Percentiles rank a stretch among this genome's conserved stretches.
These are phyloP conservation scores for Pleurotus cornucopiae DNA, from an alignment of 768 basidiomycete species.

Conservation along the genomic window DNA sequence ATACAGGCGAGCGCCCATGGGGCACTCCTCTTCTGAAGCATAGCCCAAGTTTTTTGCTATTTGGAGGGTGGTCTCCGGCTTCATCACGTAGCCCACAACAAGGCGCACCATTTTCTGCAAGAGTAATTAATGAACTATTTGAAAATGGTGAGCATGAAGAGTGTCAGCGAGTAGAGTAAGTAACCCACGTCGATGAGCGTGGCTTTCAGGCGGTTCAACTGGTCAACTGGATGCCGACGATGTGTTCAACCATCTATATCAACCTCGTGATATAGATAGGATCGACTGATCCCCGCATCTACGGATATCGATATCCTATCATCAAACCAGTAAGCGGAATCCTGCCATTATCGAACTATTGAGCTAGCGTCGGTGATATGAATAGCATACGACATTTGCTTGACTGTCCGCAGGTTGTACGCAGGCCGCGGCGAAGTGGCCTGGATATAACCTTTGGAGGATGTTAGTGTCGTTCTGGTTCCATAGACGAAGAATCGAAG, in stretches of 20 bases:
- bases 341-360: neutral
- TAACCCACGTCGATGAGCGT: no score
- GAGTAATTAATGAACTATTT: neutral
- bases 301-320: neutral
- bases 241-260: neutral
- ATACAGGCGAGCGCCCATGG: neutral
- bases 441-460: no score
- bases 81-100: neutral
- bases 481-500: no score
- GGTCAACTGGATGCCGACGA: neutral
- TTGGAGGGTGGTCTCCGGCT: neutral
- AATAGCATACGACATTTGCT: no score
- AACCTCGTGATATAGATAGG: neutral
- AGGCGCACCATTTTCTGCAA: neutral
- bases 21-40: neutral
- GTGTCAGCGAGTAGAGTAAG: no score
- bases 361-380: neutral
- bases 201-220: neutral
- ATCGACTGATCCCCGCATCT: neutral
- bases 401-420: no score
- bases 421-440: no score
- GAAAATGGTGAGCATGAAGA: neutral
- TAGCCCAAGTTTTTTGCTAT: neutral
- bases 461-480: no score
- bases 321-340: neutral